A percentile compares a stretch with the other conserved stretches of the same genome.
phyloP scores from a whole-genome alignment of 2,329 filamentous ascomycete species.

The Talaromyces verruculosus region DNA sequence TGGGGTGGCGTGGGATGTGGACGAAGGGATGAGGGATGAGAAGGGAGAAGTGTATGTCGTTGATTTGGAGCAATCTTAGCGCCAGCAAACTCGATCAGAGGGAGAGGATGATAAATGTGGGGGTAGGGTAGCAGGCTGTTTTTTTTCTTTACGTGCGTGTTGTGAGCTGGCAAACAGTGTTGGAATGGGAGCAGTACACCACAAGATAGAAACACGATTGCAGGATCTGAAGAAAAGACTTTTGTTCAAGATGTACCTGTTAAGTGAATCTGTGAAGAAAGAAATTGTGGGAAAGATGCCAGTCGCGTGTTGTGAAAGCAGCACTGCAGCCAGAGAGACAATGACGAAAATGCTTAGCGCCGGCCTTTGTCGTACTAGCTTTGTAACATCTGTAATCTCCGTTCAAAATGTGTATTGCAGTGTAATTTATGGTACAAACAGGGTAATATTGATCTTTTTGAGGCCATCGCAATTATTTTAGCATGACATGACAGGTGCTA shows the following conservation, averaged over 20 bases:
- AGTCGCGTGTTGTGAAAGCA: conserved; percentile 8
- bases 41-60: conserved; percentile 16
- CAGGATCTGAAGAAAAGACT: background rate
- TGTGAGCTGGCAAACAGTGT: background rate
- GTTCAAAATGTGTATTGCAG: background rate
- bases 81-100: conserved; percentile 28
- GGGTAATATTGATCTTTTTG: background rate
- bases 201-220: background rate
- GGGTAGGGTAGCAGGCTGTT: conserved; percentile 14
- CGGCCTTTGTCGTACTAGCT: conserved; percentile 9
- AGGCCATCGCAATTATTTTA: background rate
- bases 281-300: background rate
- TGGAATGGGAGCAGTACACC: background rate
- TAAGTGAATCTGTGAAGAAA: background rate
- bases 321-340: conserved; percentile 9
- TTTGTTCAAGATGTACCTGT: background rate
- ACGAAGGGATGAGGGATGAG: conserved; percentile 3
- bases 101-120: conserved; percentile 16
- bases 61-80: conserved; percentile 24
- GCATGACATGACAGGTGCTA: background rate
- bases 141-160: conserved; percentile 4
- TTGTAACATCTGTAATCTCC: background rate
- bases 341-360: conserved; percentile 31
- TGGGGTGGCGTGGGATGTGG: conserved; percentile 7
- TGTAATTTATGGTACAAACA: background rate